Base-by-base conservation (phyloP, 257 asterid species). In the Datura wrightii region DNA sequence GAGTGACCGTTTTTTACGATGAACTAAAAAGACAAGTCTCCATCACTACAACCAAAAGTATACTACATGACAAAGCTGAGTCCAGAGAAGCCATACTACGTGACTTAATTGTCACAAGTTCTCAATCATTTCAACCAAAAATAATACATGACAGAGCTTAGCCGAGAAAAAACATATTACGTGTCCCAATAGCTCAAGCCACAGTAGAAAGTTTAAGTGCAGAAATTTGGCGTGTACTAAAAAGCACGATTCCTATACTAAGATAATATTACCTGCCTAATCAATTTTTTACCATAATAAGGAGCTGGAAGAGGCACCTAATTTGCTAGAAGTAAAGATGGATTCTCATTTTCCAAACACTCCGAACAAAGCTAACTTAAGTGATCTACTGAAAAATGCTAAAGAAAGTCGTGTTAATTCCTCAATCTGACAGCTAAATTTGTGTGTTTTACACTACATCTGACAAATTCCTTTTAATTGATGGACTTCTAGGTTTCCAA, bases 381-480 rank as follows among this genome's bases (percentile, higher is more conserved):
- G 60, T 74, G 41, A 74, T 74, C 60, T 11, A 13, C 60, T 74
- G 19, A 74, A 48, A 19, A 74, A 6, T 48, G 60, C 18, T 11
- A n/a, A 10, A 50, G 3, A 5, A 24, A 46, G 10, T 24, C 24
- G 31, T 48, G 15, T 76, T 14, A 50, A 76, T 31, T 76, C 82
- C 41, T 76, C 63, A 76, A 52, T 14, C 24, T 76, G 11, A 31
- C 63, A 34, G 31, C 62, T 31, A 74, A 19, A 14, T 14, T 76
- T 76, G 62, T 31, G 82, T 8, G 3, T 76, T 14, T 50, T 34
- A 52, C 31, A 31, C 39, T 19, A 19, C 59, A 46, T 76, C 62
- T 76, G 63, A 31, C 44, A 76, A 76, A 50, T 31, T 76, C 80
- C 80, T 11, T 19, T 48, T 74, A 39, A 69, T 69, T 69, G 79